Conservation (phyloP, 169 alveolate genomes). For the Cryptosporidium bovis region DNA sequence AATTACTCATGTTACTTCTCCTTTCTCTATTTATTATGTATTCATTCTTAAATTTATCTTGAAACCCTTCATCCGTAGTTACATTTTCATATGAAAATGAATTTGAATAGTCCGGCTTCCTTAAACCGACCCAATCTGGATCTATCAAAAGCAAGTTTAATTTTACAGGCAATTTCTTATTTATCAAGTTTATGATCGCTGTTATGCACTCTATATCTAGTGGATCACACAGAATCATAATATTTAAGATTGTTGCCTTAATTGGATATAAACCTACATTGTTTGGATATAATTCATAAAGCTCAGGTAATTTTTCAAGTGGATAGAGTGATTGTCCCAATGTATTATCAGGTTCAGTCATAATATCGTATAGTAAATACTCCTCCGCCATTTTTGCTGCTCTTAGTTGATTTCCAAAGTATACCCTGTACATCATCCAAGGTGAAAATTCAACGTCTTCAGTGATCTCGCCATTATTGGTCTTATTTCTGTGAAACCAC, state of each 20-base stretch:
- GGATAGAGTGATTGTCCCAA: conserved; percentile 59
- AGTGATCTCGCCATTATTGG: neutral
- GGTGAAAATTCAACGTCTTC: conserved; percentile 29
- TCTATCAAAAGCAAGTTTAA: conserved; percentile 45
- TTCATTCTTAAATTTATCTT: conserved; percentile 8
- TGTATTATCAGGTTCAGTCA: conserved; percentile 65
- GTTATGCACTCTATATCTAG: conserved; percentile 69
- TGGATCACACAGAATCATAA: conserved; percentile 64
- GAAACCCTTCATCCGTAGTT: conserved; percentile 37
- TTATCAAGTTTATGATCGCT: conserved; percentile 15
- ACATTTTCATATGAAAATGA: conserved; percentile 29
- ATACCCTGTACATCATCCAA: conserved; percentile 65
- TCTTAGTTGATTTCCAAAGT: conserved; percentile 33
- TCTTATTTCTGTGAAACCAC: conserved; percentile 40
- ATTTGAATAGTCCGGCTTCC: conserved; percentile 45
- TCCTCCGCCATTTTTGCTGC: conserved; percentile 9
- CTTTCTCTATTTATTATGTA: neutral
- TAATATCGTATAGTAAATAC: conserved; percentile 48
- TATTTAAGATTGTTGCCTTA: conserved; percentile 36
- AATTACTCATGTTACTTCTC: neutral
- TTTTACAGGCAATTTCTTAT: conserved; percentile 61
- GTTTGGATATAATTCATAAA: conserved; percentile 19
- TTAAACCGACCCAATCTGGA: conserved; percentile 48
- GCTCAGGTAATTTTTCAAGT: conserved; percentile 31
- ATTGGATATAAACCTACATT: conserved; percentile 58